Evolutionary conservation across 768 basidiomycete species (phyloP).

Genomic region (Auricularia sp.): DNA sequence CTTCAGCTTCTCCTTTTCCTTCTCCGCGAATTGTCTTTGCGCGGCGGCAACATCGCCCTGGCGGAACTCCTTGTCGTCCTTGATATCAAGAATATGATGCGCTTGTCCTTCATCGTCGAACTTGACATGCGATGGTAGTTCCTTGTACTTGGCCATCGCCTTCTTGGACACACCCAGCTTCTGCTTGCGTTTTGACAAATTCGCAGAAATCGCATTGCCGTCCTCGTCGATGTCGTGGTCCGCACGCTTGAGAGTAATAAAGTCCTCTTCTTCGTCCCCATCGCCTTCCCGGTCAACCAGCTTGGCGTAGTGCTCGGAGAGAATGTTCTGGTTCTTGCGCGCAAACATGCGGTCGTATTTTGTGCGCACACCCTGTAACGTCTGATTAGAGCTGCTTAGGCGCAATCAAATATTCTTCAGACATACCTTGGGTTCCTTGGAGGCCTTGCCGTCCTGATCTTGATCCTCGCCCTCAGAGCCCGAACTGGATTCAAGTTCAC

Average conservation of each 20-base stretch:
- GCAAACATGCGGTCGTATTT: conserved; percentile 99
- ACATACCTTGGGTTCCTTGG: conserved; percentile 25
- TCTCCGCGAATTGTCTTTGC: conserved; percentile 59
- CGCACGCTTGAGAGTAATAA: conserved; percentile 87
- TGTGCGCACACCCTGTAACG: conserved; percentile 48
- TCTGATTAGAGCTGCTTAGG: no score
- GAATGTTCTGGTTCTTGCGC: conserved; percentile 86
- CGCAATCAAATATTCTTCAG: no score
- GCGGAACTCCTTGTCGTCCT: conserved; percentile 63
- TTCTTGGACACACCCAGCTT: conserved; percentile 69
- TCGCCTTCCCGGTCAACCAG: conserved; percentile 62
- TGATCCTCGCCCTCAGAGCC: conserved; percentile 17
- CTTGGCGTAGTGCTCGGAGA: conserved; percentile 83
- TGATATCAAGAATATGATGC: conserved; percentile 77
- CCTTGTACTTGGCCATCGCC: conserved; percentile 50
- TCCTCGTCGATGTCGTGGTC: conserved; percentile 65
- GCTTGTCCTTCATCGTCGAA: conserved; percentile 84
- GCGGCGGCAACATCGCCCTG: conserved; percentile 48
- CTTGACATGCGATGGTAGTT: conserved; percentile 60
- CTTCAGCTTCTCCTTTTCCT: conserved; percentile 63
- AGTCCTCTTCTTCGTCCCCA: conserved; percentile 57
- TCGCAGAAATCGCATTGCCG: neutral
- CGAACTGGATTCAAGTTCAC: conserved; percentile 17
- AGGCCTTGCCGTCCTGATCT: conserved; percentile 10
- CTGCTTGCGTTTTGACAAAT: conserved; percentile 78